Percentiles rank a stretch among this genome's conserved stretches.
Evolutionary conservation across 768 basidiomycete species (phyloP).

Genomic region (Tulasnella calospora): DNA sequence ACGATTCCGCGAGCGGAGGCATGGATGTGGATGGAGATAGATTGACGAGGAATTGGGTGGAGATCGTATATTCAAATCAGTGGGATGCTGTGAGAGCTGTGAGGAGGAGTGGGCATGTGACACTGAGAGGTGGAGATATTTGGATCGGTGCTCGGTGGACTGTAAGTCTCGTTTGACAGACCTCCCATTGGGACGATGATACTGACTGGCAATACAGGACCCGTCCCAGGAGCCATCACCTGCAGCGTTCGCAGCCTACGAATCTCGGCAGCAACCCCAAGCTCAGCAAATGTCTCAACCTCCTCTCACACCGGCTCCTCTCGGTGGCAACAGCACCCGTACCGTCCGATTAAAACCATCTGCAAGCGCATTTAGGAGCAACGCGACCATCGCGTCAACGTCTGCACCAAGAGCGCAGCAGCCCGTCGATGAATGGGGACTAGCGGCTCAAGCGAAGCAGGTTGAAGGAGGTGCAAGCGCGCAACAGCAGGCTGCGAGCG

Average conservation of each 20-base stretch:
- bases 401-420: slow-evolving; percentile 8
- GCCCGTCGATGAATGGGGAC: slow-evolving; percentile 1
- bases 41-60: slow-evolving; percentile 13
- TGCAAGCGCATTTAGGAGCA: slow-evolving; percentile 19
- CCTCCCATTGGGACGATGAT: background rate
- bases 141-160: slow-evolving; percentile 8
- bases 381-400: background rate
- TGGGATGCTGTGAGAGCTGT: slow-evolving; percentile 12
- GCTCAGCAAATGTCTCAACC: background rate
- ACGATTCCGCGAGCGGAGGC: background rate
- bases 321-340: background rate
- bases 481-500: background rate
- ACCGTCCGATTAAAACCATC: slow-evolving; percentile 17
- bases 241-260: background rate
- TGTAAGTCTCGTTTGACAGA: background rate
- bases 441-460: slow-evolving; percentile 7
- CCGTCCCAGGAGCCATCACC: background rate
- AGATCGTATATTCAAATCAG: slow-evolving; percentile 18
- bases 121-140: background rate
- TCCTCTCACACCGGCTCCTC: background rate
- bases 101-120: slow-evolving; percentile 16
- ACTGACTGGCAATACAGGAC: background rate
- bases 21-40: background rate
- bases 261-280: background rate
- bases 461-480: background rate